Evolutionary conservation across 345 rosid species (phyloP).

Genomic region (Dipteronia dyeriana): DNA sequence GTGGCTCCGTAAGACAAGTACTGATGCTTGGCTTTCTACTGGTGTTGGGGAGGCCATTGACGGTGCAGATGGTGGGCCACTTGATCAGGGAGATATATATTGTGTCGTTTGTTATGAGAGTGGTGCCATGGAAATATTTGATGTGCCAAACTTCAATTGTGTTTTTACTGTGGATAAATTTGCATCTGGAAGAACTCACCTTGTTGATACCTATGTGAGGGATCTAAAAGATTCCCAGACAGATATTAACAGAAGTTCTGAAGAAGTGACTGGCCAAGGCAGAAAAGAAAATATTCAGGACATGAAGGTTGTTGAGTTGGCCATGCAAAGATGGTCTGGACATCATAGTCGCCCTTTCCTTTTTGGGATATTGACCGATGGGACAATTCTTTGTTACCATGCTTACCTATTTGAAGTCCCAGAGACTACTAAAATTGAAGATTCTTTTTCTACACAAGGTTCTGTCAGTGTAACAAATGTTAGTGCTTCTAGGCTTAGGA

Average conservation of each 20-base stretch:
- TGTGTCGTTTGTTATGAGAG: conserved; percentile 85
- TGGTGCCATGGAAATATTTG: conserved; percentile 89
- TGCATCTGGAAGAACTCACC: conserved; percentile 77
- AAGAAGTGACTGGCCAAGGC: conserved; percentile 51
- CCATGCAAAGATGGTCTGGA: conserved; percentile 95
- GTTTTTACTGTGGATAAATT: conserved; percentile 85
- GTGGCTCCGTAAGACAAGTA: conserved; percentile 94
- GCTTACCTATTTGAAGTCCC: conserved; percentile 85
- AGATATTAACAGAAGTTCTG: conserved; percentile 41
- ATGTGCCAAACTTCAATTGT: conserved; percentile 83
- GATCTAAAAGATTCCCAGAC: conserved; percentile 51
- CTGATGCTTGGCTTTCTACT: conserved; percentile 97
- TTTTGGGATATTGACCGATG: conserved; percentile 88
- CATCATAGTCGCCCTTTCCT: conserved; percentile 84
- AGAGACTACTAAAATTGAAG: conserved; percentile 62
- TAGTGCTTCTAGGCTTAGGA: conserved; percentile 79
- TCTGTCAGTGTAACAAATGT: conserved; percentile 42
- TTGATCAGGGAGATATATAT: conserved; percentile 91
- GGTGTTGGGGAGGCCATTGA: conserved; percentile 85
- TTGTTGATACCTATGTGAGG: conserved; percentile 52
- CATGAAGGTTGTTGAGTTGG: conserved; percentile 78
- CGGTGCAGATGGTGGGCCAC: conserved; percentile 78
- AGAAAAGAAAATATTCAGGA: conserved; percentile 64
- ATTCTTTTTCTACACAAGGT: conserved; percentile 44
- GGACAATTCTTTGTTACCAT: conserved; percentile 92